Evolutionary conservation across 1,284 basidiomycete species (phyloP), one percentile per base, ranked within the genome.

Genomic region (Blastosporella zonata): DNA sequence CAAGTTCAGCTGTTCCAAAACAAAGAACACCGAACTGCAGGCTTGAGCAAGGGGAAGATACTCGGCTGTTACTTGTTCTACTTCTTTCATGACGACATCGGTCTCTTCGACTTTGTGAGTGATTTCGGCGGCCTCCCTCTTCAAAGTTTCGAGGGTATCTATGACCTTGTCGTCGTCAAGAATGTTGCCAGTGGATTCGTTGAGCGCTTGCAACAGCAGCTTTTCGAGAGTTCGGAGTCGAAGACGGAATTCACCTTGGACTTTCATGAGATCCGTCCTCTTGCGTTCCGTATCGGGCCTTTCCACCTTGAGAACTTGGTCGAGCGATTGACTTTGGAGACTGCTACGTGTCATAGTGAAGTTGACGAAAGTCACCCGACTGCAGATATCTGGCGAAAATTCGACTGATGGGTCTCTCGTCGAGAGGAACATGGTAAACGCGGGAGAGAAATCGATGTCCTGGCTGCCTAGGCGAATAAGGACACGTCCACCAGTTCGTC

Each of bases 101-200:
- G 96, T 98, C 68, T 98, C 94, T 64, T 96, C 92, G n/a, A 98
- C 96, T 67, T 99, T 99, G 57, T 79, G 78, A 0, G 93, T 94
- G 56, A 99, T 93, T 59, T 98, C 97, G 15, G 92, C 95, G 2
- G 97, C 97, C 71, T 99, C 97, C 49, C 86, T 83, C 71, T 99
- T 99, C 62, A 99, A 75, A 5, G 92, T 96, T 69, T 99, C 97
- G 53, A 99, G 74, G 1, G 96, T 99, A 56, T 93, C 84, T 58
- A 99, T 98, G 57, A 99, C 96, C 67, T 97, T 98, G 77, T 99
- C 97, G 64, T 99, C 96, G 58, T 99, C 97, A 31, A 99, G 78
- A 56, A 99, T 98, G 66, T 97, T 97, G 49, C 97, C 97, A 0
- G 87, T 82, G 0, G 95, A 97, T 59, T 98, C 96, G 66, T 99